A percentile compares a stretch with the other conserved stretches of the same genome.
Evolutionary conservation across 352 stramenopile genomes (phyloP).

Genomic region (Phytopythium kandeliae): DNA sequence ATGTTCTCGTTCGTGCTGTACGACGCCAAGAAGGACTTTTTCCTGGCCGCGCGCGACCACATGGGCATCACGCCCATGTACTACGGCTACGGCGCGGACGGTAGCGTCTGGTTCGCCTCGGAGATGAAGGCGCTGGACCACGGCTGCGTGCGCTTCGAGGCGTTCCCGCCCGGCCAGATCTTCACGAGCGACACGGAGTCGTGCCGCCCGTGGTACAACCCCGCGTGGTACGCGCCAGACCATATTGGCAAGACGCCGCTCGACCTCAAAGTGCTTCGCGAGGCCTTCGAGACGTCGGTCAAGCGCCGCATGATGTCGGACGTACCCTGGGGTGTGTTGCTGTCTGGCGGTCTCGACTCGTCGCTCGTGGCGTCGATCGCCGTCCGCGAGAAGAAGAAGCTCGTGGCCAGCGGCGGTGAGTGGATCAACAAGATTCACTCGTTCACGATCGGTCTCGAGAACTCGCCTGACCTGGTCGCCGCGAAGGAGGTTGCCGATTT

Average conservation of each 20-base stretch:
- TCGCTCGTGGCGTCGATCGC: constrained; percentile 97
- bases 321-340: constrained; percentile 97
- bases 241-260: constrained; percentile 58
- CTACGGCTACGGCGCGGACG: constrained; percentile 97
- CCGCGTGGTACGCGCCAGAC: constrained; percentile 86
- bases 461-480: constrained; percentile 94
- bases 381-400: constrained; percentile 89
- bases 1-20: constrained; percentile 99
- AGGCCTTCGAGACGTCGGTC: constrained; percentile 93
- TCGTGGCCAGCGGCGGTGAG: constrained; percentile 66
- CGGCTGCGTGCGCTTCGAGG: constrained; percentile 76
- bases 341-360: constrained; percentile 97
- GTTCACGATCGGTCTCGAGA: constrained; percentile 97
- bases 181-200: constrained; percentile 84
- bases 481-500: constrained; percentile 96
- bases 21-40: constrained; percentile 91
- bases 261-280: constrained; percentile 74
- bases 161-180: constrained; percentile 89
- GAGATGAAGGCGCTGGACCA: constrained; percentile 97
- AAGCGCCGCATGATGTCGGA: constrained; percentile 98
- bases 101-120: constrained; percentile 94
- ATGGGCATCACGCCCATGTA: constrained; percentile 99
- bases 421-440: constrained; percentile 96
- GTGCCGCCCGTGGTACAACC: constrained; percentile 95
- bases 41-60: constrained; percentile 95